A percentile compares a stretch with the other conserved stretches of the same genome.
These are phyloP conservation scores for Suhomyces bolitotheri DNA, from an alignment of 1,139 yeast genomes.

Conservation along the genomic window DNA sequence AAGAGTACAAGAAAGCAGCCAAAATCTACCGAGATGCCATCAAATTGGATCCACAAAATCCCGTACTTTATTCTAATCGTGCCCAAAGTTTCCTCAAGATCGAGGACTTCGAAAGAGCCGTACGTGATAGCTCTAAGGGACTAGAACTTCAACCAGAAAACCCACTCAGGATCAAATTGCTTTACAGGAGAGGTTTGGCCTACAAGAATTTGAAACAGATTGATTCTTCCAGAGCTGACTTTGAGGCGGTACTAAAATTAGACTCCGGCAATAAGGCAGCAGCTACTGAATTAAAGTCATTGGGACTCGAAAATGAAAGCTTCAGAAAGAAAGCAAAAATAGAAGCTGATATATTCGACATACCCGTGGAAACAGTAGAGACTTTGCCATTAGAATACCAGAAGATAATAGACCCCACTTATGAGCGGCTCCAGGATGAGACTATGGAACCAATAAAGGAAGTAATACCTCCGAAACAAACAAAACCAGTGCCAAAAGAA, in stretches of 20 bases:
- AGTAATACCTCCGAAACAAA: neutral
- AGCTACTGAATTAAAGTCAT: conserved; percentile 24
- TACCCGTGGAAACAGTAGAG: conserved; percentile 49
- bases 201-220: conserved; percentile 34
- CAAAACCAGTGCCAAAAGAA: neutral
- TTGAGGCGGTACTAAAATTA: conserved; percentile 41
- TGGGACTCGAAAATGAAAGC: conserved; percentile 11
- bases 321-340: conserved; percentile 17
- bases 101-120: conserved; percentile 55
- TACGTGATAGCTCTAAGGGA: conserved; percentile 62
- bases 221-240: conserved; percentile 35
- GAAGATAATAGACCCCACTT: conserved; percentile 3
- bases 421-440: neutral
- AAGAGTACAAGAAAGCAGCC: conserved; percentile 59
- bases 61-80: conserved; percentile 74
- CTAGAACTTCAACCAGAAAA: conserved; percentile 37
- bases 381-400: conserved; percentile 44
- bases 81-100: conserved; percentile 72
- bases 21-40: conserved; percentile 67
- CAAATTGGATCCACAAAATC: conserved; percentile 51
- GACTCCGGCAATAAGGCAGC: conserved; percentile 49
- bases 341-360: conserved; percentile 10
- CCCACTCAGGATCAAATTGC: conserved; percentile 48
- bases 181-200: conserved; percentile 59
- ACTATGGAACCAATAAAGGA: no score